Conservation (phyloP, 1,139 yeast species). For the Chernovozyma aurita region DNA sequence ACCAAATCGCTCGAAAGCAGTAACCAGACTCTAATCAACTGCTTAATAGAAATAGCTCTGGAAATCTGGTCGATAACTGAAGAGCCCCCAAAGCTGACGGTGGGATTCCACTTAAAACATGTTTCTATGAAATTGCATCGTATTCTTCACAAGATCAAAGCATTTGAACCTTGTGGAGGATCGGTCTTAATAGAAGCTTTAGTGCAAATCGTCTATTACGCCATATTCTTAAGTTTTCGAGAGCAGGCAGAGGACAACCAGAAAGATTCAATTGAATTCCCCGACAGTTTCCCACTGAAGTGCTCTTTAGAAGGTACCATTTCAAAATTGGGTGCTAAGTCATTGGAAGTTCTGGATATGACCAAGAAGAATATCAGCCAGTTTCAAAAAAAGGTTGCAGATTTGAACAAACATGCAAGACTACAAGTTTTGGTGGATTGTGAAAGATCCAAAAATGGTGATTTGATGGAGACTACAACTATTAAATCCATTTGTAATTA, state of each 20-base stretch:
- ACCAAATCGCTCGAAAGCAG: neutral
- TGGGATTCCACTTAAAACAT: neutral
- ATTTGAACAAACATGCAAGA: neutral
- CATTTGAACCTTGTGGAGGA: neutral
- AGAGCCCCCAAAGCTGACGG: neutral
- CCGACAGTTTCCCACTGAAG: neutral
- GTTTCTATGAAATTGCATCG: neutral
- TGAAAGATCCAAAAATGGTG: neutral
- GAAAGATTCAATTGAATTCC: neutral
- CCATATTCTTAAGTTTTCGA: neutral
- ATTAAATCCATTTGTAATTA: neutral
- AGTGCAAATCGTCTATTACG: neutral
- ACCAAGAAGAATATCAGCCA: neutral
- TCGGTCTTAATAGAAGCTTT: neutral
- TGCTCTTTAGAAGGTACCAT: neutral
- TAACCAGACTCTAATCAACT: slow-evolving; percentile 2
- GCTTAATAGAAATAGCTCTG: slow-evolving; percentile 1
- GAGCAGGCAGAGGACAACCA: neutral
- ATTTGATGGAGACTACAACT: neutral
- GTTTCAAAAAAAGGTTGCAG: neutral
- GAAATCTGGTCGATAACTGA: neutral
- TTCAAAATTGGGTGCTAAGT: neutral
- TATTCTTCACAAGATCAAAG: neutral
- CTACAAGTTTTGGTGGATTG: neutral
- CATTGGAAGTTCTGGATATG: neutral